These are phyloP conservation scores for Diplodia sapinea DNA, from an alignment of 2,329 filamentous ascomycete genomes.

Conservation along the genomic window DNA sequence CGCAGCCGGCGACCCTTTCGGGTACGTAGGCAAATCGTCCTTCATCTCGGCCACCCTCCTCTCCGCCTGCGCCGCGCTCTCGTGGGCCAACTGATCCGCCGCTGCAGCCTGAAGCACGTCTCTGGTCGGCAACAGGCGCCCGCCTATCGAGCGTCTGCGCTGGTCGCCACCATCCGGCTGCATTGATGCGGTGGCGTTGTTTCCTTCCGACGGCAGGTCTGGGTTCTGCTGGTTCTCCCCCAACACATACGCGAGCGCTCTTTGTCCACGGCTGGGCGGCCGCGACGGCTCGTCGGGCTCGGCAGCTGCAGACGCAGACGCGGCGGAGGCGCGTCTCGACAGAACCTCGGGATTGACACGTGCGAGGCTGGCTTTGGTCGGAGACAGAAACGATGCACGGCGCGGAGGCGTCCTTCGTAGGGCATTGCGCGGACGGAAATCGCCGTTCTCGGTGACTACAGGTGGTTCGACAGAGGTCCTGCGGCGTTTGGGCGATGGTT, in stretches of 20 bases:
- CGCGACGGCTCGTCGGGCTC: conserved; percentile 34
- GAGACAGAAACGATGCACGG: conserved; percentile 47
- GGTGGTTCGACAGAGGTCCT: conserved; percentile 37
- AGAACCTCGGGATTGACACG: conserved; percentile 44
- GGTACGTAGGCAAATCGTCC: conserved; percentile 17
- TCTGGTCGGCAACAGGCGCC: conserved; percentile 11
- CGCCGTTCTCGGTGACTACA: conserved; percentile 25
- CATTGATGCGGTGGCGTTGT: background rate
- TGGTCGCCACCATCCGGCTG: conserved; percentile 12
- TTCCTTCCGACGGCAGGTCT: background rate
- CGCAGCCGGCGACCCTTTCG: conserved; percentile 5
- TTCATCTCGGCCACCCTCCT: background rate
- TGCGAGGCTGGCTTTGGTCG: conserved; percentile 49
- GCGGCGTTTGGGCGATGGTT: conserved; percentile 42
- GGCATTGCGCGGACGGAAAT: conserved; percentile 27
- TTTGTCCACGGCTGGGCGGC: conserved; percentile 35
- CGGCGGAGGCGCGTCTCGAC: conserved; percentile 34
- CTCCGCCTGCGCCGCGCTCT: background rate
- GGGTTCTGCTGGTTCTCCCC: conserved; percentile 33
- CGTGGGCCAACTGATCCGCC: conserved; percentile 1
- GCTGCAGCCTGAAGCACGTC: conserved; percentile 18
- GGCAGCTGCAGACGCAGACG: conserved; percentile 31
- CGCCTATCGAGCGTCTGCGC: conserved; percentile 25
- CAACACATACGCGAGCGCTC: conserved; percentile 37
- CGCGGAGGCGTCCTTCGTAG: conserved; percentile 42